Conservation (phyloP, 2,329 filamentous ascomycete species). For the Aspergillus viridinutans region DNA sequence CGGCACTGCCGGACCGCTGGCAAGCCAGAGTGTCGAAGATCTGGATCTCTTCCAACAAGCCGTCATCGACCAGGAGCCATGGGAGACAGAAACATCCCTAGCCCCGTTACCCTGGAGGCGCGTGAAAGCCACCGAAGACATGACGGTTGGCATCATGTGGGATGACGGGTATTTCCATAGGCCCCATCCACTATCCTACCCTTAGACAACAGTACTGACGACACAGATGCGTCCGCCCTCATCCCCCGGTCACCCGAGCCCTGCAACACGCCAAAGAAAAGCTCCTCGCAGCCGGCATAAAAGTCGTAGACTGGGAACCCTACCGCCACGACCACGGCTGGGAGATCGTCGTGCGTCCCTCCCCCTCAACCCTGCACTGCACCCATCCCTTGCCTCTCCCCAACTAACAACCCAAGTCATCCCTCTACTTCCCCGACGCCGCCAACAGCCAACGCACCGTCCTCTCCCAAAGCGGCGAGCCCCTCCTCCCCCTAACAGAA, state of each 20-base stretch:
- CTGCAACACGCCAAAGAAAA: conserved; percentile 21
- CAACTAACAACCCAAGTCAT: conserved; percentile 26
- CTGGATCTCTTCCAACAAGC: conserved; percentile 37
- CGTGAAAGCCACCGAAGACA: conserved; percentile 17
- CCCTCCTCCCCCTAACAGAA: conserved; percentile 43
- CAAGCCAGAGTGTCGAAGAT: conserved; percentile 27
- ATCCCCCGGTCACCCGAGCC: conserved; percentile 57
- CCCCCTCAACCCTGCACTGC: not conserved
- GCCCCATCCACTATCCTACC: not conserved
- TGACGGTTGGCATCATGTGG: conserved; percentile 57
- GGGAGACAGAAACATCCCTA: conserved; percentile 40
- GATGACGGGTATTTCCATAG: conserved; percentile 49
- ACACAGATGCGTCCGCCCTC: conserved; percentile 54
- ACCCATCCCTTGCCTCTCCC: not conserved
- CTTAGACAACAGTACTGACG: not conserved
- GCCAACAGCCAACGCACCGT: conserved; percentile 28
- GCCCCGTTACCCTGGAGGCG: conserved; percentile 41
- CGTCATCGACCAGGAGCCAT: conserved; percentile 38
- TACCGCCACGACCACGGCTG: conserved; percentile 31
- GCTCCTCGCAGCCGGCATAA: conserved; percentile 43
- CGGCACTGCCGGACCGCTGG: conserved; percentile 29
- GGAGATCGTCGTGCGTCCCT: conserved; percentile 29
- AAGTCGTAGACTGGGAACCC: conserved; percentile 35
- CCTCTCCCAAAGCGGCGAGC: conserved; percentile 41
- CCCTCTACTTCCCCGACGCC: conserved; percentile 48